phyloP scores from a whole-genome alignment of 768 basidiomycete species.

The Hemileccinum rubropunctum region DNA sequence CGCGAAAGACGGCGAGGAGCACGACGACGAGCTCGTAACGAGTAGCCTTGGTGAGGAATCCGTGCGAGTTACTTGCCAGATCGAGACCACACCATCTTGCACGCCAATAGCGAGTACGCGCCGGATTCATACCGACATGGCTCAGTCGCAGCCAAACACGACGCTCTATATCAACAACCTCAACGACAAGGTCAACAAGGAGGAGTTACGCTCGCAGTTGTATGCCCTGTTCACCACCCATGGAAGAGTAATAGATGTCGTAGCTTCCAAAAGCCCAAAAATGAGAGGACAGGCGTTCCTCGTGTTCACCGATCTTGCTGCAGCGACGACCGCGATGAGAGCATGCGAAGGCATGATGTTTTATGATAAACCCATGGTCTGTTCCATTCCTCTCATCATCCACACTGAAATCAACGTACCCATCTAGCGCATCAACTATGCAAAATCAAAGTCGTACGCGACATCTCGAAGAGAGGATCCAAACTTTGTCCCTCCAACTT shows the following conservation, averaged over 20 bases:
- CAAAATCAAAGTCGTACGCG: conserved; percentile 86
- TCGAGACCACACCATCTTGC: conserved; percentile 1
- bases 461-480: conserved; percentile 78
- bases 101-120: neutral
- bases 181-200: conserved; percentile 90
- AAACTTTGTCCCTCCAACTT: conserved; percentile 70
- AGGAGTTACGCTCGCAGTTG: conserved; percentile 79
- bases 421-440: conserved; percentile 83
- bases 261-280: conserved; percentile 81
- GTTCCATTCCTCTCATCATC: conserved; percentile 26
- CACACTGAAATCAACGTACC: conserved; percentile 10
- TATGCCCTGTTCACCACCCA: conserved; percentile 90
- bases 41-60: too few species aligned
- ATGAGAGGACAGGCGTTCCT: conserved; percentile 96
- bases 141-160: conserved; percentile 69
- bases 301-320: conserved; percentile 88
- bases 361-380: conserved; percentile 89
- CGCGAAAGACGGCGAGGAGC: conserved; percentile 4
- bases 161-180: conserved; percentile 93
- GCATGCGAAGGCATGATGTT: conserved; percentile 91
- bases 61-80: conserved; percentile 26
- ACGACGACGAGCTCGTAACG: conserved; percentile 4
- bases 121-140: conserved; percentile 33
- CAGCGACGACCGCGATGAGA: conserved; percentile 89
- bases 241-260: conserved; percentile 90